Evolutionary conservation across 2,329 filamentous ascomycete species (phyloP).

Genomic region (Pyricularia sp.): DNA sequence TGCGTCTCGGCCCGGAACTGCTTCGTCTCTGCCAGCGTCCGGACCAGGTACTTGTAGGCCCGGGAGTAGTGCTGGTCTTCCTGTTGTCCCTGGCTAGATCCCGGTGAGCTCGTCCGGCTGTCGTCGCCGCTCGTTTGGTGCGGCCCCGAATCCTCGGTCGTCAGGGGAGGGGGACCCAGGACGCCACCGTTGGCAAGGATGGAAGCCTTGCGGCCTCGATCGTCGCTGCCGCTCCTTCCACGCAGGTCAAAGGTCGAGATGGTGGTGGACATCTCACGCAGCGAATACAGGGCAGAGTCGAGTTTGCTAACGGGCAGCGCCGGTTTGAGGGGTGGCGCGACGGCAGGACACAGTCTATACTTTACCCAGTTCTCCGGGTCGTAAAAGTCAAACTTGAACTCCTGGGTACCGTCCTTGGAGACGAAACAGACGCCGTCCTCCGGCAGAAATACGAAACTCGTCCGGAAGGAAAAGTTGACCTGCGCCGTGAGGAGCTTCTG

Average conservation of each 20-base stretch:
- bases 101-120: conserved; percentile 12
- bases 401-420: conserved; percentile 47
- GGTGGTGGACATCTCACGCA: conserved; percentile 35
- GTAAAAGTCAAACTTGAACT: conserved; percentile 80
- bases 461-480: conserved; percentile 86
- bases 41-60: conserved; percentile 57
- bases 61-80: conserved; percentile 41
- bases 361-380: conserved; percentile 70
- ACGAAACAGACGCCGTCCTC: conserved; percentile 84
- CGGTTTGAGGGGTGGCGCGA: conserved; percentile 54
- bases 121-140: conserved; percentile 1
- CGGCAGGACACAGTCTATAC: conserved; percentile 68
- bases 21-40: conserved; percentile 62
- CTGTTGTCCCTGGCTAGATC: conserved; percentile 9
- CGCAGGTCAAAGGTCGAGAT: conserved; percentile 34
- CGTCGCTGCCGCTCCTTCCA: conserved; percentile 31
- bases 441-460: conserved; percentile 75
- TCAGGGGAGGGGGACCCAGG: not conserved
- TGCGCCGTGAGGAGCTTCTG: conserved; percentile 84
- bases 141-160: conserved; percentile 2
- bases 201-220: not conserved
- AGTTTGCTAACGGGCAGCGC: conserved; percentile 22
- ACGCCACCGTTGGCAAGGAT: not conserved
- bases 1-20: conserved; percentile 68
- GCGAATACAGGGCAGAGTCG: conserved; percentile 30